Base-by-base conservation (phyloP, 2,329 filamentous ascomycete species). In the Colletotrichum scovillei region DNA sequence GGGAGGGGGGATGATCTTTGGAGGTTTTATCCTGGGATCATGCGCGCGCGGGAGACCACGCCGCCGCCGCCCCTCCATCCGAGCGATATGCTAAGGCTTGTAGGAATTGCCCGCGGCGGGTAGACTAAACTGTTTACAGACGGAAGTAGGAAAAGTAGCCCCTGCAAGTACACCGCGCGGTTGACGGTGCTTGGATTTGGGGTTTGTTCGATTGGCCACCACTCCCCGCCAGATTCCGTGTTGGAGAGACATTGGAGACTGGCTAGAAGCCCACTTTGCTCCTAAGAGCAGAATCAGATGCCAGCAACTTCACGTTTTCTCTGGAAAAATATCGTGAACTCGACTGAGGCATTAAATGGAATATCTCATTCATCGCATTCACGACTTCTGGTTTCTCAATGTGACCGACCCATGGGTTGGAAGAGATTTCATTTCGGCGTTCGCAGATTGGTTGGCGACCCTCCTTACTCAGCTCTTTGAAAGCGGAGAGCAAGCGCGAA, bases 381-480 rank as follows among this genome's bases (percentile, higher is more conserved):
- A 8, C 0, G 26, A 9, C 14, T 46, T 16, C 11, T 5, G 1
- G 22, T 12, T 5, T 26, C 19, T 4, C 11, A 63, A 49, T 63
- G 19, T 8, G 32, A 35, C 32, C 35, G 11, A 16, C 26, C 19
- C 7, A 53, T 19, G 5, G 19, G 19, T n/a, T 6, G 2, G 26
- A 30, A 28, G 24, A 49, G 42, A 49, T 68, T 65, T 65, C 46
- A 42, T 65, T 65, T 66, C n/a, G 42, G 42, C 28, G 11, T 38
- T 22, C 19, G 46, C 19, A 60, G 67, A 67, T 73, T 73, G 70
- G 66, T 56, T 30, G n/a, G n/a, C 3, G 7, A 30, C 24, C 38
- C 60, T 38, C 30, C 60, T 73, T 70, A 70, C 67, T 73, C 70
- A 73, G 60, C 62, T 65, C 67, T 73, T 70, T 65, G 32, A 62